Evolutionary conservation across 164 flowering plant species (phyloP).

Genomic region (Liriodendron chinense): DNA sequence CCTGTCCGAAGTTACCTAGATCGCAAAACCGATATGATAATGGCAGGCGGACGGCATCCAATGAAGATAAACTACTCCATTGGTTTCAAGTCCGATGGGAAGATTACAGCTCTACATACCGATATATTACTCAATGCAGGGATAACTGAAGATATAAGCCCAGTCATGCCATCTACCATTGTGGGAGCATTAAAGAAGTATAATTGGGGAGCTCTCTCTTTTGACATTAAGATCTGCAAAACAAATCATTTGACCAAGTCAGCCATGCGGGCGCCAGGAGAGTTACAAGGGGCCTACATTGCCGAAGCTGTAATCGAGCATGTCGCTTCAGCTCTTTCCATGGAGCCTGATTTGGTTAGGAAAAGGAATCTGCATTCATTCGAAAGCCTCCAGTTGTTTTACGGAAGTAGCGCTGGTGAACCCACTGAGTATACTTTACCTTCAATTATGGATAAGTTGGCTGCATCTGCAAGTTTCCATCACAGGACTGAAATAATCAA

Average conservation of each 20-base stretch:
- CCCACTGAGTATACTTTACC: slow-evolving; percentile 67
- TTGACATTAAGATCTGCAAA: slow-evolving; percentile 76
- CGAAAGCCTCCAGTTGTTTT: slow-evolving; percentile 54
- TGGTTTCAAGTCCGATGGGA: slow-evolving; percentile 79
- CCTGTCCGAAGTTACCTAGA: slow-evolving; percentile 74
- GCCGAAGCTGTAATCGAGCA: slow-evolving; percentile 82
- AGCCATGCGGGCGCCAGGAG: slow-evolving; percentile 96
- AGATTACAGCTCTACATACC: slow-evolving; percentile 72
- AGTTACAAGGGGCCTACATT: slow-evolving; percentile 74
- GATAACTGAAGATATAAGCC: slow-evolving; percentile 57
- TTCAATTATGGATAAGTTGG: slow-evolving; percentile 58
- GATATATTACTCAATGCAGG: slow-evolving; percentile 72
- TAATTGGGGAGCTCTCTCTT: slow-evolving; percentile 77
- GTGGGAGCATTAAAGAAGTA: slow-evolving; percentile 54
- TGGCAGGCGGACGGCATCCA: slow-evolving; percentile 90
- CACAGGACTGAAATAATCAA: slow-evolving; percentile 42
- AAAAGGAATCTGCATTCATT: slow-evolving; percentile 62
- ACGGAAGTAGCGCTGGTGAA: slow-evolving; percentile 43
- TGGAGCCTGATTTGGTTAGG: slow-evolving; percentile 71
- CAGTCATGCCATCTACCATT: slow-evolving; percentile 45
- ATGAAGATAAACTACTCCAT: slow-evolving; percentile 75
- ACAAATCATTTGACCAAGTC: slow-evolving; percentile 73
- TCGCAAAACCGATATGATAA: slow-evolving; percentile 84
- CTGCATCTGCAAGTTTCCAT: slow-evolving; percentile 40
- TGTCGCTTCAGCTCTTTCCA: slow-evolving; percentile 69